phyloP scores from a whole-genome alignment of 2,329 filamentous ascomycete genomes.

The Ophiosphaerella narmari region DNA sequence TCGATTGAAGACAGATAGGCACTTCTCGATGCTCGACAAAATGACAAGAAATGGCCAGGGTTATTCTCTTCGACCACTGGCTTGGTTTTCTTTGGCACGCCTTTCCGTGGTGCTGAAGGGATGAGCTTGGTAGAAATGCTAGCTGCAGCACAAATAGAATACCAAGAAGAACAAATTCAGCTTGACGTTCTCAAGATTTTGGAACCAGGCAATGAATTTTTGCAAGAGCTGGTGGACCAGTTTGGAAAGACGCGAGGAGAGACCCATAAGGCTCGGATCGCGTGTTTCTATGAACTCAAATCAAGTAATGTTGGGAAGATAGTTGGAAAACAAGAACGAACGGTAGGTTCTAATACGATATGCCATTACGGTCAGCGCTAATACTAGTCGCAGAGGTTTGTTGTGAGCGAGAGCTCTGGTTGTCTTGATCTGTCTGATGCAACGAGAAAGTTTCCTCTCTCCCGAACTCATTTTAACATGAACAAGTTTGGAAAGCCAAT shows the following conservation, averaged over 20 bases:
- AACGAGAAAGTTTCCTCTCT: conserved; percentile 22
- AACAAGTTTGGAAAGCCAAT: conserved; percentile 26
- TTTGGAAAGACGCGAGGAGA: conserved; percentile 14
- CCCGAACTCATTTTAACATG: conserved; percentile 28
- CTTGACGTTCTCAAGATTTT: conserved; percentile 22
- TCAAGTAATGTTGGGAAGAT: conserved; percentile 1
- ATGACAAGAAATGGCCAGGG: conserved; percentile 16
- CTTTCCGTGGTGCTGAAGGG: conserved; percentile 29
- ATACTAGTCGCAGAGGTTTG: conserved; percentile 3
- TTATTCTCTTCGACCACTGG: conserved; percentile 24
- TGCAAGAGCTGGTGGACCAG: conserved; percentile 5
- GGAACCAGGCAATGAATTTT: conserved; percentile 25
- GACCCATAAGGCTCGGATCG: conserved; percentile 22
- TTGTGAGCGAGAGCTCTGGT: conserved; percentile 9
- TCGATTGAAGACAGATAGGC: too few species aligned
- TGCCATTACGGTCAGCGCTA: too few species aligned
- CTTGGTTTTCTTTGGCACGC: conserved; percentile 30
- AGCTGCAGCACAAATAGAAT: conserved; percentile 23
- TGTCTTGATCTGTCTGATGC: conserved; percentile 23
- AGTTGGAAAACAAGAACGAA: conserved; percentile 31
- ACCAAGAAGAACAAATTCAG: conserved; percentile 19
- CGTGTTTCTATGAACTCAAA: conserved; percentile 31
- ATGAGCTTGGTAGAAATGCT: conserved; percentile 32
- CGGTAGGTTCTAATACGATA: conserved; percentile 15
- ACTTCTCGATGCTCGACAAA: too few species aligned